Evolutionary conservation across 257 asterid genomes (phyloP), one percentile per base, ranked within the genome.

Genomic region (Fraxinus cuspidata): DNA sequence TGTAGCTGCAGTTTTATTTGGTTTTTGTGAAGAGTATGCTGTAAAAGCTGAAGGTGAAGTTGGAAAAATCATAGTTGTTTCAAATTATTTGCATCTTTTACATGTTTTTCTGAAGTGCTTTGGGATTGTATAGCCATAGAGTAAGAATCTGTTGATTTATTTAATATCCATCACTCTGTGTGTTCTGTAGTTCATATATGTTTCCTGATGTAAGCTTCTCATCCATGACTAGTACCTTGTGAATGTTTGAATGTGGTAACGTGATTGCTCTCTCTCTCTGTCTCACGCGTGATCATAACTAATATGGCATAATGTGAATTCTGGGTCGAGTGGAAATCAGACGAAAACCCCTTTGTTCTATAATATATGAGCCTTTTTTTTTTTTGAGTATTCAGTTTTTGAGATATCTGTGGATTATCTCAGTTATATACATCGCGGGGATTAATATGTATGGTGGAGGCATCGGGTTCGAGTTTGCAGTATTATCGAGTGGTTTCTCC

Each of bases 21-120:
- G 79, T 79, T 74, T 31, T 77, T 81, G 83, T 79, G 84, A 83
- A 74, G 84, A 74, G 56, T 77, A 23, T 51, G 27, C 72, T 72
- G 75, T 71, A 74, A 80, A 78, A 77, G 85, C 75, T 77, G 78
- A 70, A 76, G 67, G 51, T 64, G 78, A 68, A 73, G 77, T 74
- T 53, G 68, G 79, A 73, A 78, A 70, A 80, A 81, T 72, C 77
- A 32, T 78, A 79, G 75, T 77, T 35, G 83, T 73, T 81, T 70
- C 85, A 53, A 78, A 70, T 70, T 27, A 71, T 56, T 60, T 60
- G 16, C 68, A 8, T 21, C 32, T 8, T 60, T 60, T 60, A 60
- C 68, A 60, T 60, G 68, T 60, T 60, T 60, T 60, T 32, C 31
- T 58, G 1, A 58, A 58, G 29, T 58, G 66, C 66, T 60, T 60